phyloP scores from a whole-genome alignment of 352 stramenopile species.

The Globisporangium cystogenes region DNA sequence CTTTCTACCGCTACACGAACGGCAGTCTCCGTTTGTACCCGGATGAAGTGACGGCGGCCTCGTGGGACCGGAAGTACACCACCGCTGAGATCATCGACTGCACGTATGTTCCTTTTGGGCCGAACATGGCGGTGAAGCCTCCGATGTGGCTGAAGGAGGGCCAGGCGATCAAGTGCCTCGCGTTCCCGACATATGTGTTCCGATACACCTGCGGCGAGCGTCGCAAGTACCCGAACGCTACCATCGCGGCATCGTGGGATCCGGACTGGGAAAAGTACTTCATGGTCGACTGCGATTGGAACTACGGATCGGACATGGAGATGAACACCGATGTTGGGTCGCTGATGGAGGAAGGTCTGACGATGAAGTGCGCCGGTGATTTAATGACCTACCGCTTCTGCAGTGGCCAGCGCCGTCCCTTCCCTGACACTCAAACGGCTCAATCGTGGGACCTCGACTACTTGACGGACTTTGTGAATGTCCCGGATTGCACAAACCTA shows the following conservation, averaged over 20 bases:
- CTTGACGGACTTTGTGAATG: constrained; percentile 7
- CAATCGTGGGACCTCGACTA: constrained; percentile 19
- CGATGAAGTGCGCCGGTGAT: constrained; percentile 7
- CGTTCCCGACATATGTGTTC: constrained; percentile 2
- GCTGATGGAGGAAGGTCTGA: background rate
- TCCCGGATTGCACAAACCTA: constrained; percentile 4
- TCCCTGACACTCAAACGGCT: constrained; percentile 10
- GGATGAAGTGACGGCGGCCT: constrained; percentile 1
- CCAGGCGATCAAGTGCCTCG: background rate
- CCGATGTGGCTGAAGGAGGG: constrained; percentile 1
- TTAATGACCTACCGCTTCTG: constrained; percentile 5
- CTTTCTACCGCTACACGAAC: constrained; percentile 13
- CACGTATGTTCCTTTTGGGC: background rate
- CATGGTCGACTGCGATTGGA: constrained; percentile 14
- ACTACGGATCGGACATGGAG: constrained; percentile 3
- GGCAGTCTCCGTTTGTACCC: constrained; percentile 5
- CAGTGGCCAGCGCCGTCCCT: constrained; percentile 8
- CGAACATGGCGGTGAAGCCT: constrained; percentile 4
- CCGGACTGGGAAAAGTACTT: background rate
- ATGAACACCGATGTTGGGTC: constrained; percentile 11
- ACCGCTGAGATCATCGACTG: constrained; percentile 12
- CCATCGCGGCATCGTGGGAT: constrained; percentile 19
- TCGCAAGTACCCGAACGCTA: constrained; percentile 4
- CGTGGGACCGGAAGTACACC: constrained; percentile 5
- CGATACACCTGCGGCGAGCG: constrained; percentile 8